phyloP scores from a whole-genome alignment of 164 flowering plant genomes.

The Platanus orientalis region DNA sequence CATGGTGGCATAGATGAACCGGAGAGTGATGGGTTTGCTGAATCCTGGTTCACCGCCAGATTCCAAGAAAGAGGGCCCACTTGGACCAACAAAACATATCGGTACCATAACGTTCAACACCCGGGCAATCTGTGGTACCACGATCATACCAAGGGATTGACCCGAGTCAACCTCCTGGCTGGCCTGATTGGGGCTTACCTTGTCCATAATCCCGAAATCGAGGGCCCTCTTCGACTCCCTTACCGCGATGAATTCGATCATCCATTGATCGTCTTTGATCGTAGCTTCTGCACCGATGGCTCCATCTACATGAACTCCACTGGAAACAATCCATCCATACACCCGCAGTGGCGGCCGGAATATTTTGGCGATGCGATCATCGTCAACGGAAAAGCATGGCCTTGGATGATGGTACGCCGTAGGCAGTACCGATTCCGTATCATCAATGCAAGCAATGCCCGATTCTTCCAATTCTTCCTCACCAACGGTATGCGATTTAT shows the following conservation, averaged over 20 bases:
- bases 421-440: slow-evolving; percentile 52
- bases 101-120: slow-evolving; percentile 41
- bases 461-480: slow-evolving; percentile 54
- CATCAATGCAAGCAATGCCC: slow-evolving; percentile 65
- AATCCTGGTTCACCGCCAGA: slow-evolving; percentile 49
- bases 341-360: slow-evolving; percentile 25
- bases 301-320: slow-evolving; percentile 31
- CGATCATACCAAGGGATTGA: slow-evolving; percentile 41
- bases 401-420: slow-evolving; percentile 33
- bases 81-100: slow-evolving; percentile 36
- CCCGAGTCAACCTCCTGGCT: slow-evolving; percentile 38
- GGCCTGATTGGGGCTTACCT: slow-evolving; percentile 32
- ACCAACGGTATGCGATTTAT: slow-evolving; percentile 45
- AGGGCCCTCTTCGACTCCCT: slow-evolving; percentile 24
- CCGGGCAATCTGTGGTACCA: slow-evolving; percentile 51
- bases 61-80: slow-evolving; percentile 38
- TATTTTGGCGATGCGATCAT: slow-evolving; percentile 20
- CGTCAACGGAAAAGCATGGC: slow-evolving; percentile 47
- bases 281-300: slow-evolving; percentile 27
- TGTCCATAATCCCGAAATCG: slow-evolving; percentile 20
- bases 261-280: slow-evolving; percentile 28
- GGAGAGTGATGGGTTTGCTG: slow-evolving; percentile 37
- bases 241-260: slow-evolving; percentile 26
- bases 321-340: slow-evolving; percentile 29
- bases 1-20: slow-evolving; percentile 54